A percentile compares a stretch with the other conserved stretches of the same genome.
Evolutionary conservation across 2,329 filamentous ascomycete species (phyloP).

Genomic region (Fusarium miscanthi): DNA sequence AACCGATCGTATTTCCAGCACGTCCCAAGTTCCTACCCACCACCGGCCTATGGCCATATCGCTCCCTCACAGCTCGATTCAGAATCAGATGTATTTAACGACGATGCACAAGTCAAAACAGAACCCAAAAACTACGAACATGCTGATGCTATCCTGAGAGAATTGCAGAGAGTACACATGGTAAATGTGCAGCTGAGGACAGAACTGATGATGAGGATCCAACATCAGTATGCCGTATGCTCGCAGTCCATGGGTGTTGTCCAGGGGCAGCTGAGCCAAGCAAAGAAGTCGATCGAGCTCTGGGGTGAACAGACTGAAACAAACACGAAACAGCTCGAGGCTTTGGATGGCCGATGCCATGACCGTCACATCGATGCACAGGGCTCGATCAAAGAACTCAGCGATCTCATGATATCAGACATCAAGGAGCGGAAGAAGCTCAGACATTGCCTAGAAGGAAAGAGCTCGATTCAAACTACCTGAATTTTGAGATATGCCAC

Average conservation of each 20-base stretch:
- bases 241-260: not conserved
- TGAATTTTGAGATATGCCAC: too few relatives aligned
- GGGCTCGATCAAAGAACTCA: not conserved
- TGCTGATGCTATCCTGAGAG: accelerated
- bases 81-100: not conserved
- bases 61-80: too few relatives aligned
- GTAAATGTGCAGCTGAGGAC: not conserved
- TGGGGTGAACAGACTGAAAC: too few relatives aligned
- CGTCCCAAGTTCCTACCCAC: too few relatives aligned
- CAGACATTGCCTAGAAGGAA: accelerated
- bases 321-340: not conserved
- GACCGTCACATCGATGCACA: not conserved
- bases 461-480: not conserved
- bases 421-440: not conserved
- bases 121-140: too few relatives aligned
- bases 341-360: not conserved
- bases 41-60: not conserved
- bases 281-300: not conserved
- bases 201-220: not conserved
- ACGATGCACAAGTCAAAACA: not conserved
- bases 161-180: not conserved
- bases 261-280: not conserved
- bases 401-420: accelerated
- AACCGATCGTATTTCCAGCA: not conserved
- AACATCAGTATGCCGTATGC: not conserved